Conservation (phyloP, 1,284 basidiomycete genomes). For the Hypsizygus ulmarius region DNA sequence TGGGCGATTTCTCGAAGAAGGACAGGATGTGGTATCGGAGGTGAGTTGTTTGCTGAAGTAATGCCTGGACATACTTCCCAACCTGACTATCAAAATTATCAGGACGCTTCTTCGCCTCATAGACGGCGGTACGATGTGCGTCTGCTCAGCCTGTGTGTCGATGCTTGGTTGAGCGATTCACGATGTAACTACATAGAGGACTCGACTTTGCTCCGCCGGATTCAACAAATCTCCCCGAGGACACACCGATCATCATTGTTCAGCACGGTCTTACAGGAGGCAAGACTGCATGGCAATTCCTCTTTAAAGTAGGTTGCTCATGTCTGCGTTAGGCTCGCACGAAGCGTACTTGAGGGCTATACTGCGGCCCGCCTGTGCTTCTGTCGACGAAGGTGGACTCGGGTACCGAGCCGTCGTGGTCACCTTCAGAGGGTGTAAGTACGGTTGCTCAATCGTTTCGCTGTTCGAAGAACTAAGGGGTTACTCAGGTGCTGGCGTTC, state of each 20-base stretch:
- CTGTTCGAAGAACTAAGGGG: constrained; percentile 1
- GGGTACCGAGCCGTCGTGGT: constrained; percentile 86
- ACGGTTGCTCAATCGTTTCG: background rate
- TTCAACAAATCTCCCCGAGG: constrained; percentile 49
- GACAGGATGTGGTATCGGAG: constrained; percentile 70
- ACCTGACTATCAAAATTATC: no score
- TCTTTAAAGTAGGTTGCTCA: no score
- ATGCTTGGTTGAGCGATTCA: no score
- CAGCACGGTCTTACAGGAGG: constrained; percentile 88
- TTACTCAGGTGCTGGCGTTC: constrained; percentile 70
- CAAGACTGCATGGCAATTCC: constrained; percentile 25
- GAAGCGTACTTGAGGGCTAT: constrained; percentile 86
- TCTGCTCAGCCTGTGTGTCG: no score
- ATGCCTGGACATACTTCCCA: background rate
- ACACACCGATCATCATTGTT: constrained; percentile 79
- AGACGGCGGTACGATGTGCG: no score
- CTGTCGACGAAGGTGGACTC: constrained; percentile 70
- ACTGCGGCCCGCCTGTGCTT: constrained; percentile 63
- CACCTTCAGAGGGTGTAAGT: constrained; percentile 82
- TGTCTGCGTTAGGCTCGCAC: constrained; percentile 72
- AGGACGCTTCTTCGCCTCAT: no score
- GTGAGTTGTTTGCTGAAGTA: constrained; percentile 33
- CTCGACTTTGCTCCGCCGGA: constrained; percentile 68
- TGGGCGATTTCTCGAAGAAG: constrained; percentile 68
- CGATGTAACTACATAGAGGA: constrained; percentile 47